Evolutionary conservation across 2,329 filamentous ascomycete genomes (phyloP).

Genomic region (Capronia epimyces): DNA sequence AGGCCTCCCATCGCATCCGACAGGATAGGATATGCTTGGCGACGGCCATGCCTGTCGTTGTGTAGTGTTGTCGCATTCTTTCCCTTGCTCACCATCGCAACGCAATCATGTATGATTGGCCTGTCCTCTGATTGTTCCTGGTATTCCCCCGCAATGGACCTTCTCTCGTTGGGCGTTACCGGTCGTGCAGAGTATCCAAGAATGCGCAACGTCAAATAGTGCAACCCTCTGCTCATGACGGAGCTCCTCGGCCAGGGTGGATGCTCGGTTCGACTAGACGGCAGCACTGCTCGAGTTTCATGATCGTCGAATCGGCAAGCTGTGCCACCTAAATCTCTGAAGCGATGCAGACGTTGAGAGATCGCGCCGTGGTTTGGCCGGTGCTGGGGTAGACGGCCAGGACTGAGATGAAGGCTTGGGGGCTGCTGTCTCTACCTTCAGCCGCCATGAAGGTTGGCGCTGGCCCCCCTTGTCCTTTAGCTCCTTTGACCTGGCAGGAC

Average conservation of each 20-base stretch:
- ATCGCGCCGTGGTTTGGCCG: too few relatives aligned
- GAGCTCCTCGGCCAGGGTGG: not conserved
- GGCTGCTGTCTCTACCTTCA: too few relatives aligned
- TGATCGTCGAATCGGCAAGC: not conserved
- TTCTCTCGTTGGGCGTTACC: not conserved
- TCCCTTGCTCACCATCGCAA: not conserved
- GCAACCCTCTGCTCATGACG: not conserved
- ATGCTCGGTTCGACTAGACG: not conserved
- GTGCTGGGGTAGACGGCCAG: too few relatives aligned
- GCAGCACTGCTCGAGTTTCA: not conserved
- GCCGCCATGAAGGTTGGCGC: not conserved
- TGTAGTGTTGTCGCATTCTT: not conserved
- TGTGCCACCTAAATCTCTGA: not conserved
- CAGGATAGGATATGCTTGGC: not conserved
- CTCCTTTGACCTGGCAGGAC: not conserved
- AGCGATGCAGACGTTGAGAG: not conserved
- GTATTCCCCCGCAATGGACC: not conserved
- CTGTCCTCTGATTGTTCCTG: not conserved
- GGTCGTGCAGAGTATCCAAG: not conserved
- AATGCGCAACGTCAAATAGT: constrained; percentile 3
- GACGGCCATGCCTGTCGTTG: not conserved
- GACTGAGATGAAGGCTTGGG: too few relatives aligned
- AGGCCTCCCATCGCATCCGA: not conserved
- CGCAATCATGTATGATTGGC: not conserved
- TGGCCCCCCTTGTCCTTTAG: not conserved